Conservation (phyloP, 768 basidiomycete species). For the Lentinula aciculospora region DNA sequence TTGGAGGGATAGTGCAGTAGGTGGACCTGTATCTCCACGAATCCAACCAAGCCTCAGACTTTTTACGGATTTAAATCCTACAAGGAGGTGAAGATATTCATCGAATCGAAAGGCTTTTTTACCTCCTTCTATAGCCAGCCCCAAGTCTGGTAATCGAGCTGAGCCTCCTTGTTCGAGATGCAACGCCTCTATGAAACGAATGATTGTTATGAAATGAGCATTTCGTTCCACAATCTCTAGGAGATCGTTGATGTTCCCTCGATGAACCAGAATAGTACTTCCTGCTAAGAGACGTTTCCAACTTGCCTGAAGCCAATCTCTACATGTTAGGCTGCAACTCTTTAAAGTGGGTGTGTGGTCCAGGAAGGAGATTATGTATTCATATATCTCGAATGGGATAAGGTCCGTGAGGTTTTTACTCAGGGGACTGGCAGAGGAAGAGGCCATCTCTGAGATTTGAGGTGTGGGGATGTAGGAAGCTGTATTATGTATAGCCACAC, state of each 20-base stretch:
- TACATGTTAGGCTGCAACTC: slow-evolving; percentile 1
- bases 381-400: slow-evolving; percentile 1
- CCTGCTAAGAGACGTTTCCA: background rate
- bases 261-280: background rate
- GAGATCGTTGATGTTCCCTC: background rate
- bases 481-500: background rate
- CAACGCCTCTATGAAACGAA: background rate
- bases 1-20: background rate
- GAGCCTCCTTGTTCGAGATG: slow-evolving; percentile 5
- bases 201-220: background rate
- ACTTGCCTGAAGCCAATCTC: slow-evolving; percentile 2
- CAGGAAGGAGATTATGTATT: slow-evolving; percentile 2
- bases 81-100: background rate
- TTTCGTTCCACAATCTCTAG: background rate
- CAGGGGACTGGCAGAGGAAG: background rate
- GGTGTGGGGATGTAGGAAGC: background rate
- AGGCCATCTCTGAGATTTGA: background rate
- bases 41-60: slow-evolving; percentile 2
- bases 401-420: background rate
- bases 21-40: background rate
- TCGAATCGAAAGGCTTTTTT: background rate
- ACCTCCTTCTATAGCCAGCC: background rate
- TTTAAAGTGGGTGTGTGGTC: background rate
- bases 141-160: background rate
- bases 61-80: background rate